Evolutionary conservation across 2,329 filamentous ascomycete genomes (phyloP).

Genomic region (Talaromyces sp.): DNA sequence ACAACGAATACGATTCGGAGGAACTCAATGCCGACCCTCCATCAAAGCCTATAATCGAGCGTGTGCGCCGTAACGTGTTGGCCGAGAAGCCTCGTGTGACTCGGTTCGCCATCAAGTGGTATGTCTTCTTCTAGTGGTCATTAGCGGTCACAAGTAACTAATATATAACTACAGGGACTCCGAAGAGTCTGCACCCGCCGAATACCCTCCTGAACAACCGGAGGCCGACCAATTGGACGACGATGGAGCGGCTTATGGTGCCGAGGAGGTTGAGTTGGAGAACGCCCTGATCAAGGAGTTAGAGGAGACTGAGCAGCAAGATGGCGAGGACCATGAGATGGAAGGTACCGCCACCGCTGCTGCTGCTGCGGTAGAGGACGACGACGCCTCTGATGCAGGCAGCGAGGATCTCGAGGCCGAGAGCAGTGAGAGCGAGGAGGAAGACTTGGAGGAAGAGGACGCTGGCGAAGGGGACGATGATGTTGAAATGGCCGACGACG

Average conservation of each 20-base stretch:
- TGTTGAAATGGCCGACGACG: conserved; percentile 59
- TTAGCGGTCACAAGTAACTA: not conserved
- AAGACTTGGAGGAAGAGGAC: conserved; percentile 65
- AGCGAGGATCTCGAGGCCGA: conserved; percentile 78
- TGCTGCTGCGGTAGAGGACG: conserved; percentile 46
- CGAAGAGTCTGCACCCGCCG: conserved; percentile 92
- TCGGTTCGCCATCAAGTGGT: conserved; percentile 98
- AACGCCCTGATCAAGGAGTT: conserved; percentile 58
- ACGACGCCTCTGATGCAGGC: conserved; percentile 70
- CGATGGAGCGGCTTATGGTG: conserved; percentile 81
- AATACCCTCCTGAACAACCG: conserved; percentile 96
- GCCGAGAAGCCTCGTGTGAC: conserved; percentile 97
- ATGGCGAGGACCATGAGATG: conserved; percentile 73
- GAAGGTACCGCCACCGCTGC: conserved; percentile 61
- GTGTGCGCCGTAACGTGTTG: conserved; percentile 86
- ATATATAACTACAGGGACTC: conserved; percentile 68
- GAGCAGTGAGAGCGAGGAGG: conserved; percentile 69
- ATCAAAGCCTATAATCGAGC: conserved; percentile 86
- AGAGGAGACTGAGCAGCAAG: conserved; percentile 48
- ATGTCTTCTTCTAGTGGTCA: conserved; percentile 33
- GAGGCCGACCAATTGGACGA: conserved; percentile 86
- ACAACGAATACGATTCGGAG: conserved; percentile 96
- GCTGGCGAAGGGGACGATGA: conserved; percentile 56
- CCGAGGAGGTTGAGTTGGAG: conserved; percentile 78
- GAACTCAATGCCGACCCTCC: conserved; percentile 87